Base-by-base conservation (phyloP, 805 yeast genomes). In the Schwanniomyces occidentalis region DNA sequence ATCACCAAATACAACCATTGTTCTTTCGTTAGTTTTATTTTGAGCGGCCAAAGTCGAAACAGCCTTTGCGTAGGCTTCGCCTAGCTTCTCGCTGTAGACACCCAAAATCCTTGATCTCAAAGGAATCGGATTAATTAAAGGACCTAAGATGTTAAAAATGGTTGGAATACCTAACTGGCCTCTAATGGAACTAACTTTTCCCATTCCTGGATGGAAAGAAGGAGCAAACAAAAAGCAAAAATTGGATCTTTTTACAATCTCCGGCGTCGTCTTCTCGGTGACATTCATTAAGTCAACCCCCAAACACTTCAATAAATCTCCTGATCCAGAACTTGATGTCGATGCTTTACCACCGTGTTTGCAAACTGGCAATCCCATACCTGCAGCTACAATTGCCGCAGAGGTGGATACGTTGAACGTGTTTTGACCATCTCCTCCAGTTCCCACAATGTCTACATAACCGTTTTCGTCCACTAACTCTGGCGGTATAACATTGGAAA, bases 261-360 rank as follows among this genome's bases (percentile, higher is more conserved):
- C 60, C 2, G 89, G 85, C 1, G 87, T 80, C 1, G 85, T 75
- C 9, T 53, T 40, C 13, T 76, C 66, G 41, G 76, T 83, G 19
- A 93, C 87, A 47, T 80, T 77, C 44, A 77, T 65, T 34, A 88
- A 68, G 43, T 87, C 86, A n/a, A 89, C 82, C 0, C 96, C 98
- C n/a, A 93, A 69, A 16, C 78, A 71, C 17, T 75, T 68, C 54
- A 93, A 75, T 40, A 93, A 67, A 56, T 93, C 99, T 4, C 96
- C 97, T 2, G 97, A 84, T 1, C 99, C 99, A 2, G 95, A 85
- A 2, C 84, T 61, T 0, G 96, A 87, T 0, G 98, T 89, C 0
- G 96, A 80, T 0, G 99, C 98, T 51, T 93, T 91, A 9, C 98
- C 98, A 16, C 99, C 99, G 58, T 93, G 99, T 42, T 93, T 93